A percentile compares a stretch with the other conserved stretches of the same genome.
Conservation (phyloP, 169 alveolate species). For the Cryptosporidium ryanae region DNA sequence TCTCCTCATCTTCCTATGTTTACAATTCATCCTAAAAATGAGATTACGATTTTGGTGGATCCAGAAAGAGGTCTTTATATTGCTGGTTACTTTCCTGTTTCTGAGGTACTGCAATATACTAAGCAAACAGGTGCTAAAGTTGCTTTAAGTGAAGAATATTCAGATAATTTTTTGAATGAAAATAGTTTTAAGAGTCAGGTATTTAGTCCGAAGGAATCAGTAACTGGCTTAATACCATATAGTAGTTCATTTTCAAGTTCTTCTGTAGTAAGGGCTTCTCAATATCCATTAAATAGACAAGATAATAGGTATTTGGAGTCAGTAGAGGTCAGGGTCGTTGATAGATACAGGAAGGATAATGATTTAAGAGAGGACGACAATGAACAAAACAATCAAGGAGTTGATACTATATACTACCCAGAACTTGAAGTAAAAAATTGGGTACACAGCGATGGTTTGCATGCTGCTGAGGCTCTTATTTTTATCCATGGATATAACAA, state of each 20-base stretch:
- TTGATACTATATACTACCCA: slow-evolving; percentile 55
- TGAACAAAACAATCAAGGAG: slow-evolving; percentile 43
- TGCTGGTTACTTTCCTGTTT: slow-evolving; percentile 47
- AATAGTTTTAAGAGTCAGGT: slow-evolving; percentile 66
- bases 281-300: slow-evolving; percentile 55
- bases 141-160: slow-evolving; percentile 44
- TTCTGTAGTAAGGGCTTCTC: slow-evolving; percentile 58
- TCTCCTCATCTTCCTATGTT: slow-evolving; percentile 86
- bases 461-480: slow-evolving; percentile 82
- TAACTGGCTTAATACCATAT: slow-evolving; percentile 56
- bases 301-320: slow-evolving; percentile 70
- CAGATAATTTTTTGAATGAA: slow-evolving; percentile 51
- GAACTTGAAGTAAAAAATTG: slow-evolving; percentile 75
- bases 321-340: slow-evolving; percentile 74
- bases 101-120: slow-evolving; percentile 57
- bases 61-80: slow-evolving; percentile 81
- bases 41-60: slow-evolving; percentile 83
- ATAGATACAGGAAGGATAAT: slow-evolving; percentile 59
- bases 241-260: slow-evolving; percentile 58
- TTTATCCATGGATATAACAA: slow-evolving; percentile 85
- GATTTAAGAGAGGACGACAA: slow-evolving; percentile 70
- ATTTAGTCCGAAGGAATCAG: slow-evolving; percentile 76
- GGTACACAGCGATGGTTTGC: slow-evolving; percentile 81
- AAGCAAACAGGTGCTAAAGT: slow-evolving; percentile 47
- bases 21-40: slow-evolving; percentile 81